Conservation (phyloP, 306 rosid species). For the Gastrolobium villosum region DNA sequence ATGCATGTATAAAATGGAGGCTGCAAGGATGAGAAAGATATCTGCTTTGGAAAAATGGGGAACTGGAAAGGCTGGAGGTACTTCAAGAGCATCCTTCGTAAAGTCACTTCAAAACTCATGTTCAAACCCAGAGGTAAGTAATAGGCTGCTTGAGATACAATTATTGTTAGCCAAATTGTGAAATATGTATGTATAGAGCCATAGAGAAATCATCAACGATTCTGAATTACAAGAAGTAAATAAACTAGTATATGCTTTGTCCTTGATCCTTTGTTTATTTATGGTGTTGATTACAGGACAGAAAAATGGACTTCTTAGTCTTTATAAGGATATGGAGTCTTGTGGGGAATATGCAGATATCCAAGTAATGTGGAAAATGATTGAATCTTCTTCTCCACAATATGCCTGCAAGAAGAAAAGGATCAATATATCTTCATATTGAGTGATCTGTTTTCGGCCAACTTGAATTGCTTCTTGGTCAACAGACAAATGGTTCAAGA, state of each 20-base stretch:
- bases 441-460: conserved; percentile 60
- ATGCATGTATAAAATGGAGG: conserved; percentile 57
- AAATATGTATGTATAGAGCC: not conserved
- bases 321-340: conserved; percentile 80
- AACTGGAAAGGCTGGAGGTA: conserved; percentile 59
- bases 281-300: conserved; percentile 57
- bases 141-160: conserved; percentile 8
- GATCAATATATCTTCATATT: conserved; percentile 45
- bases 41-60: conserved; percentile 56
- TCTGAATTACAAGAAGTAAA: not conserved
- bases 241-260: conserved; percentile 22
- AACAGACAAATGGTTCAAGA: not conserved
- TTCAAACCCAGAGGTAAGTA: conserved; percentile 64
- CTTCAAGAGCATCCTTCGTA: conserved; percentile 63
- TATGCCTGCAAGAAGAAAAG: conserved; percentile 39
- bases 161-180: not conserved
- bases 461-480: conserved; percentile 40
- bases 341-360: conserved; percentile 85
- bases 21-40: conserved; percentile 33
- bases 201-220: not conserved
- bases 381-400: conserved; percentile 72
- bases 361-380: conserved; percentile 90
- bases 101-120: conserved; percentile 57
- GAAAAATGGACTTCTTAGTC: conserved; percentile 64
- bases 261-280: conserved; percentile 25